Evolutionary conservation across 805 yeast species (phyloP).

Genomic region (Lipomyces yamadae): DNA sequence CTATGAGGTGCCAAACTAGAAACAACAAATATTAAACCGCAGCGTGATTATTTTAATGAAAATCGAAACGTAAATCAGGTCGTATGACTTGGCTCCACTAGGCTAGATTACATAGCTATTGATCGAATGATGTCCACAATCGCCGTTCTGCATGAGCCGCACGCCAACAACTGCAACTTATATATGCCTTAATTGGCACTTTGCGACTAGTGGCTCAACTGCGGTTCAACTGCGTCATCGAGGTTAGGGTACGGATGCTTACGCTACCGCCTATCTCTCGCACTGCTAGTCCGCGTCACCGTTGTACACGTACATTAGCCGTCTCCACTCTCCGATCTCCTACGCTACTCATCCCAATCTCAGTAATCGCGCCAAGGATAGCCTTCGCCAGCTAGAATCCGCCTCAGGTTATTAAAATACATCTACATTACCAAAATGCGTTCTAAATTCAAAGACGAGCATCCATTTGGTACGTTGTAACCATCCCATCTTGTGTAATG

Average conservation of each 20-base stretch:
- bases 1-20: no score
- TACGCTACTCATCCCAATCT: neutral
- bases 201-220: neutral
- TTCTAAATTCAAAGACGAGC: conserved; percentile 93
- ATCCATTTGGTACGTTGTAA: conserved; percentile 76
- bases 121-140: no score
- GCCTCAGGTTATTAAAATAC: neutral
- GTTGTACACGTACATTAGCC: neutral
- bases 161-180: neutral
- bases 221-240: neutral
- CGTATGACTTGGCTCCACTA: no score
- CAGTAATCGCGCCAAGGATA: neutral
- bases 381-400: neutral
- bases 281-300: conserved; percentile 1
- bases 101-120: no score
- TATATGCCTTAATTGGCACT: neutral
- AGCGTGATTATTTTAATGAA: no score
- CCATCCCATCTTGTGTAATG: neutral
- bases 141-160: neutral
- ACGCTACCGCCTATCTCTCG: conserved; percentile 4
- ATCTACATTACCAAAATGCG: conserved; percentile 57
- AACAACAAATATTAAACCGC: no score
- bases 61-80: no score
- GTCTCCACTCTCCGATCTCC: neutral
- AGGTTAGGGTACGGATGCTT: neutral